Evolutionary conservation across 768 basidiomycete genomes (phyloP), one percentile per base, ranked within the genome.

Genomic region (Russula sp.): DNA sequence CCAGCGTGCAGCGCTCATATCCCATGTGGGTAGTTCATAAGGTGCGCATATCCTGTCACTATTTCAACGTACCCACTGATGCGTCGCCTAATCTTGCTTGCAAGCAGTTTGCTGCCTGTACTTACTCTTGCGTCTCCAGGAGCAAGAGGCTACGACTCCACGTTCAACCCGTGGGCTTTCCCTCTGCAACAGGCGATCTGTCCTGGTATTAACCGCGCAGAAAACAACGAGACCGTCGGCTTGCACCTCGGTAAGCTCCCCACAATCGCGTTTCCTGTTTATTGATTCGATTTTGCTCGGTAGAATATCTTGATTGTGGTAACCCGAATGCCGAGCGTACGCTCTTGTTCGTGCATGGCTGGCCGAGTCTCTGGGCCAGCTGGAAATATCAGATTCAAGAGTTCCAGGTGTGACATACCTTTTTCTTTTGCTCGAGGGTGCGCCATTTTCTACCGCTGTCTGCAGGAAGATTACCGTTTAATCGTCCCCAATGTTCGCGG

Each of bases 361-460:
- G 89, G 89, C 89, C 89, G 1, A 81, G 85, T 67, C 72, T 90
- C 5, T 91, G 89, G 89, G 85, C 83, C 62, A 82, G 81, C 22
- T 91, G 89, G 89, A 79, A 84, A 34, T 80, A 80, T 40, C 89
- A 91, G 69, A 89, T 91, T 16, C 75, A 83, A 55, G 81, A 83
- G 64, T 86, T 90, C 71, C 72, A 84, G 76, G 88, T 82, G 68
- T 34, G 71, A 52, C 30, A 30, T 24, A 13, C 14, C 26, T 32
- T 64, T 14, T 32, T n/a, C 28, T 32, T 64, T 14, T 32, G 9
- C 24, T 13, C 49, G 34, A 16, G 14, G 18, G n/a, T 20, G 44
- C 22, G 6, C 1, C n/a, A 30, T 16, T 22, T 22, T 48, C 20
- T 13, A 52, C 7, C 38, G 34, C 18, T 13, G 11, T 28, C 38